These are phyloP conservation scores for Scheffersomyces parashehatae DNA, from an alignment of 1,139 yeast genomes.

Conservation along the genomic window DNA sequence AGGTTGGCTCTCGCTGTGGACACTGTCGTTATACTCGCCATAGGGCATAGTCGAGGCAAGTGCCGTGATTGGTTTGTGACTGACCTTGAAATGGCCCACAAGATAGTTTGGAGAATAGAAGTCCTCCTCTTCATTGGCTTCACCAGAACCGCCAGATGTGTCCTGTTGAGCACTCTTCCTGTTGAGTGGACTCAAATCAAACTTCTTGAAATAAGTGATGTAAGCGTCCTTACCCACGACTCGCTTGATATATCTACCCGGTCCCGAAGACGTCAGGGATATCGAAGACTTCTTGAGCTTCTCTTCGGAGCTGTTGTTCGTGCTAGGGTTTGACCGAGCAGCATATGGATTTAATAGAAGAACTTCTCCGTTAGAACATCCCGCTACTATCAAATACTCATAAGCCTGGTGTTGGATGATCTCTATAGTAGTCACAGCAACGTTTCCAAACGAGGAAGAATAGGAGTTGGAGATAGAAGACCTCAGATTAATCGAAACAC, in stretches of 20 bases:
- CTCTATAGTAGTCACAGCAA: slow-evolving; percentile 35
- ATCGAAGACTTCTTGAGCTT: slow-evolving; percentile 4
- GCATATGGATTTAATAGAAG: slow-evolving; percentile 33
- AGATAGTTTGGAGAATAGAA: slow-evolving; percentile 10
- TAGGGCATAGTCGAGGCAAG: slow-evolving; percentile 38
- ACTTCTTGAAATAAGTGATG: slow-evolving; percentile 40
- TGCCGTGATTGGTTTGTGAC: slow-evolving; percentile 52
- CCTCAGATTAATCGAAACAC: slow-evolving; percentile 11
- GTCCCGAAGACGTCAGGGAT: slow-evolving; percentile 1
- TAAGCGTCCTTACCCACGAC: slow-evolving; percentile 36
- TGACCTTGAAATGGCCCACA: slow-evolving; percentile 62
- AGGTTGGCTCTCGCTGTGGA: slow-evolving; percentile 29
- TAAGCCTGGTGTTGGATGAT: slow-evolving; percentile 30
- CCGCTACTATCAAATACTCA: slow-evolving; percentile 37
- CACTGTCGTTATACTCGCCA: slow-evolving; percentile 1
- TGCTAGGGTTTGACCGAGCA: slow-evolving; percentile 7
- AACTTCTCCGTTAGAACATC: slow-evolving; percentile 45
- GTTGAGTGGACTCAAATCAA: slow-evolving; percentile 36
- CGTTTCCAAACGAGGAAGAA: slow-evolving; percentile 11
- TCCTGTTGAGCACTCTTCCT: slow-evolving; percentile 1
- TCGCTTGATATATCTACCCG: slow-evolving; percentile 22
- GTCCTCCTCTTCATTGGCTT: slow-evolving; percentile 1
- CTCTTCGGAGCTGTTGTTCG: slow-evolving; percentile 7
- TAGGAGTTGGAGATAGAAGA: slow-evolving; percentile 4
- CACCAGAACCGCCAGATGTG: neutral